Conservation (phyloP, 2,329 filamentous ascomycete genomes). For the Botryosphaeria dothidea region DNA sequence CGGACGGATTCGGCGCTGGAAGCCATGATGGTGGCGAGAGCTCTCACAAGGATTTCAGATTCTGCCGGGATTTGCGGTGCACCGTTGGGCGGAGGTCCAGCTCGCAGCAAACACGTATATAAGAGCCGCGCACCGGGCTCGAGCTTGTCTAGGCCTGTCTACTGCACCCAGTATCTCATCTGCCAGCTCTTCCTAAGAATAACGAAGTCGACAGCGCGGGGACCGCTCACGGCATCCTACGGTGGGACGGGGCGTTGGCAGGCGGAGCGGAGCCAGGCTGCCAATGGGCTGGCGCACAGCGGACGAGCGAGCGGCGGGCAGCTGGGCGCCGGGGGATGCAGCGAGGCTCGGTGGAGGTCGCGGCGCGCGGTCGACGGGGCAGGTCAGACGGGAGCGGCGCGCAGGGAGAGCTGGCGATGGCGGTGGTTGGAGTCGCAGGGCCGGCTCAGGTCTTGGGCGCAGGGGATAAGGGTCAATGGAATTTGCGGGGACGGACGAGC, state of each 20-base stretch:
- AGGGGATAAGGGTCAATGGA: slow-evolving; percentile 20
- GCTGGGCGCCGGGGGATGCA: background rate
- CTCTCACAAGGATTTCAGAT: slow-evolving; percentile 17
- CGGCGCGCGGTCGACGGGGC: background rate
- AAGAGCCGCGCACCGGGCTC: slow-evolving; percentile 4
- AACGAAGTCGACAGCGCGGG: background rate
- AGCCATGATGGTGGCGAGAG: slow-evolving; percentile 37
- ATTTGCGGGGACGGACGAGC: slow-evolving; percentile 17
- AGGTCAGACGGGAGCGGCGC: background rate
- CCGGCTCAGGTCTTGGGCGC: background rate
- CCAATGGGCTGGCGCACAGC: background rate
- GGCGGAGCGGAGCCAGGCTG: background rate
- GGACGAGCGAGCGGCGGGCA: background rate
- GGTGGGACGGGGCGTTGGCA: background rate
- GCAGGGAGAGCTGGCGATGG: background rate
- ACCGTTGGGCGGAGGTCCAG: background rate
- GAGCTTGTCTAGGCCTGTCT: background rate
- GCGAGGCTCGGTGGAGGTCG: background rate
- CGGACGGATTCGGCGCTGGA: slow-evolving; percentile 45
- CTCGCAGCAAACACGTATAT: slow-evolving; percentile 7
- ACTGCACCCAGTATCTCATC: slow-evolving; percentile 4
- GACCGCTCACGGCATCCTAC: slow-evolving; percentile 17
- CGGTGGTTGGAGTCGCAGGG: background rate
- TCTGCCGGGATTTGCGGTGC: background rate
- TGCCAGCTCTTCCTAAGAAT: slow-evolving; percentile 18